Base-by-base conservation (phyloP, 768 basidiomycete genomes). In the Panellus pusillus region DNA sequence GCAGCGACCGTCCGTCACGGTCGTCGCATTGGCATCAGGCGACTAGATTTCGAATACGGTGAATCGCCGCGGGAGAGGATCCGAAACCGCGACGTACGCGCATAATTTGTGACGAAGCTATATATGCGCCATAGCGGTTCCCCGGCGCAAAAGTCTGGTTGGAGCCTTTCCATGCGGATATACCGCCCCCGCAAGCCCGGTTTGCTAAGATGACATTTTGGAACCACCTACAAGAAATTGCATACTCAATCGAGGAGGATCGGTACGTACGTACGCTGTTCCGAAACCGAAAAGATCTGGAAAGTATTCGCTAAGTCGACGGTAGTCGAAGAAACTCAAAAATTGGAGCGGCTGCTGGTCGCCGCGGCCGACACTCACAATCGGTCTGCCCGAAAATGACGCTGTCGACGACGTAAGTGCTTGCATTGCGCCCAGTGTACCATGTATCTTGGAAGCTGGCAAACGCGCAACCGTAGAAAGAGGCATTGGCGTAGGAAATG, bases 371-470 rank as follows among this genome's bases (percentile, higher is more conserved):
- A 32, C 37, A 67, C 78, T 59, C 55, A 83, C 84, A 87, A 60
- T 88, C 86, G 0, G 81, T 84, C 61, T 80, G 73, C 5, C 86
- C 86, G 50, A 75, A 84, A 20, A 88, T 75, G 14, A 80, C 77
- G 53, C 83, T 83, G 46, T 85, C 84, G 6, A 79, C 74, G 9
- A 79, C 80, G 63, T 82, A 85, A 0, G 82, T 83, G 64, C 76
- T 80, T 4, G 73, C 79, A 44, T 77, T 83, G 2, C 74, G 68
- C 0, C 86, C 86, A 0, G 82, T 80, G 61, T 82, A 85, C 79
- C 82, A 83, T 0, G 86, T 86, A 60, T 85, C 83, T 63, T 86
- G 83, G 56, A 74, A 85, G 60, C 81, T 82, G 1, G 80, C 73
- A 58, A 83, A 84, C 1, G 79, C 72, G 57, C 81, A 84, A 0